phyloP scores from a whole-genome alignment of 768 basidiomycete genomes.

The Amanita brunnescens region DNA sequence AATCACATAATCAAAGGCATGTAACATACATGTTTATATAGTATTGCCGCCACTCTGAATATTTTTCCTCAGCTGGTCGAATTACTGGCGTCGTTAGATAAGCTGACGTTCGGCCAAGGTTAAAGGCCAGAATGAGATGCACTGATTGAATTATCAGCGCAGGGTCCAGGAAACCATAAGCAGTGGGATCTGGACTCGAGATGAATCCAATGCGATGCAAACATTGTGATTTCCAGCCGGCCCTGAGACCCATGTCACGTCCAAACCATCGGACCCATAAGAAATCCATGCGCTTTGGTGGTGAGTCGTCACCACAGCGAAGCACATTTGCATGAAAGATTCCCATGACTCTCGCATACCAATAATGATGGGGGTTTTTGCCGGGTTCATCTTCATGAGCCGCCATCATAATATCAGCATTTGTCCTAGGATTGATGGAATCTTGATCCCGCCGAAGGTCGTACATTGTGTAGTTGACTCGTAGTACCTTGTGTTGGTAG shows the following conservation, averaged over 20 bases:
- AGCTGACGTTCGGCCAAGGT: not conserved
- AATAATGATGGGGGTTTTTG: constrained; percentile 17
- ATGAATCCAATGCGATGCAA: constrained; percentile 26
- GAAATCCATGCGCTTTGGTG: constrained; percentile 14
- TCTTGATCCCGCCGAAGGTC: constrained; percentile 21
- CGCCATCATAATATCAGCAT: constrained; percentile 6
- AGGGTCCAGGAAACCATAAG: constrained; percentile 43
- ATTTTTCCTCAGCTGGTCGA: not conserved
- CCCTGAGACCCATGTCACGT: not conserved
- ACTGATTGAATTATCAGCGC: constrained; percentile 25
- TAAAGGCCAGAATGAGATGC: constrained; percentile 36
- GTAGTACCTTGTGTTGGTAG: not conserved
- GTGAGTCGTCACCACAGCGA: not conserved
- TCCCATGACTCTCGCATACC: constrained; percentile 25
- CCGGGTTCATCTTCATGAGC: not conserved
- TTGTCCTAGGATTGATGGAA: constrained; percentile 23
- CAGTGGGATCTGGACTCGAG: constrained; percentile 10
- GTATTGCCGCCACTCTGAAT: not conserved
- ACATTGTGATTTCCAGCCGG: constrained; percentile 7
- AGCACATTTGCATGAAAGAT: constrained; percentile 14
- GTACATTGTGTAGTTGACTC: not conserved
- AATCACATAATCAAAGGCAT: not conserved
- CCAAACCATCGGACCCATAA: constrained; percentile 20
- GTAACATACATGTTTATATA: not conserved
- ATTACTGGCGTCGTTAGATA: no score